Conservation (phyloP, 371 early-diverging fungal species). For the Rhizopus arrhizus region DNA sequence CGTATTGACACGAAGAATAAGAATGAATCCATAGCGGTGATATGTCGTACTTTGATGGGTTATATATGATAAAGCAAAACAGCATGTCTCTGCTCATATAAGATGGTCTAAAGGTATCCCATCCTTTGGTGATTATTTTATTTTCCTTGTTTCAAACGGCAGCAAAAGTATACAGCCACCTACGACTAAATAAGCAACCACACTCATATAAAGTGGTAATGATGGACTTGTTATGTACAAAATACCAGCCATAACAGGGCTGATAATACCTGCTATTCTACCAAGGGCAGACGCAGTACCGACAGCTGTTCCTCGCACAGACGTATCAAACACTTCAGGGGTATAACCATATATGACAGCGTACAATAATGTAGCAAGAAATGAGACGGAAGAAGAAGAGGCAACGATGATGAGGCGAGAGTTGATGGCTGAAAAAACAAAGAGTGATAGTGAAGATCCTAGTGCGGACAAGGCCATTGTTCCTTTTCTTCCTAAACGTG, state of each 20-base stretch:
- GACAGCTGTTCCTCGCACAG: constrained; percentile 78
- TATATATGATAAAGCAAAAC: too few species aligned
- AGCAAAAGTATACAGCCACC: constrained; percentile 66
- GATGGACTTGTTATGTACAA: constrained; percentile 59
- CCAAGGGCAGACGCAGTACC: constrained; percentile 81
- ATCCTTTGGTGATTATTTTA: not conserved
- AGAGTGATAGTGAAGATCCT: constrained; percentile 66
- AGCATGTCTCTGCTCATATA: too few species aligned
- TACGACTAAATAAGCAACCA: constrained; percentile 58
- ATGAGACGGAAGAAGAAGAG: constrained; percentile 68
- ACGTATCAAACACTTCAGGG: constrained; percentile 85
- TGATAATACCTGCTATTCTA: constrained; percentile 75
- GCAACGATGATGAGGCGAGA: constrained; percentile 60
- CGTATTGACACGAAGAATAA: too few species aligned
- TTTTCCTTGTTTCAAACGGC: constrained; percentile 73
- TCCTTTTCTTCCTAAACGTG: constrained; percentile 75
- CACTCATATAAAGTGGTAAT: constrained; percentile 72
- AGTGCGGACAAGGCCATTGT: constrained; percentile 81
- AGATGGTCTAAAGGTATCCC: too few species aligned
- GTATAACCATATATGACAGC: constrained; percentile 87
- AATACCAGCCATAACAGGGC: constrained; percentile 74
- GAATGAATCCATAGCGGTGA: too few species aligned
- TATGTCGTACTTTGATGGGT: too few species aligned
- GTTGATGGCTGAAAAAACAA: constrained; percentile 63
- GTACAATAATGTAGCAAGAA: constrained; percentile 78